Conservation (phyloP, 2,329 filamentous ascomycete genomes). For the Stagonosporopsis tanaceti region DNA sequence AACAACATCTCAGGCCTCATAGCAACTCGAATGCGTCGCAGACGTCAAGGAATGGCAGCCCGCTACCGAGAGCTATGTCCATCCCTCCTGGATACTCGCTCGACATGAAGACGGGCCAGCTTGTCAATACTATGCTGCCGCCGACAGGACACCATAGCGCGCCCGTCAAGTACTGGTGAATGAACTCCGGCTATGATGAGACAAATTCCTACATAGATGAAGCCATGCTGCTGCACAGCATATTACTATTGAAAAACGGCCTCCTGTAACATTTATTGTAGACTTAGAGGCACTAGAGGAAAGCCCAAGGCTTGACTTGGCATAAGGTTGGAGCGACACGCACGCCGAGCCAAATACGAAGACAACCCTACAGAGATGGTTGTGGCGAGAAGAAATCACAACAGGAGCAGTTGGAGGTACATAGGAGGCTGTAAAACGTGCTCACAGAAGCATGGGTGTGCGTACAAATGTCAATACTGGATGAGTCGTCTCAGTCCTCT, state of each 20-base stretch:
- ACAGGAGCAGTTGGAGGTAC: no score
- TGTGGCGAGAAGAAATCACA: no score
- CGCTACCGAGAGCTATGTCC: slow-evolving; percentile 11
- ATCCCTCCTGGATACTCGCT: slow-evolving; percentile 19
- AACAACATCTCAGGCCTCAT: slow-evolving; percentile 10
- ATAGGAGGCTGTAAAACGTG: no score
- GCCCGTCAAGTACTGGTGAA: slow-evolving; percentile 21
- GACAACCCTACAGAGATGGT: no score
- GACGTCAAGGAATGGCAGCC: slow-evolving; percentile 9
- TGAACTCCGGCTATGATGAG: not conserved
- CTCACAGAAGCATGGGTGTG: not conserved
- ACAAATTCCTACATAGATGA: not conserved
- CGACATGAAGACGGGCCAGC: slow-evolving; percentile 19
- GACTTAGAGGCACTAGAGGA: not conserved
- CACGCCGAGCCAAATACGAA: no score
- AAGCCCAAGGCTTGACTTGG: no score
- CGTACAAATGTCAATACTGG: not conserved
- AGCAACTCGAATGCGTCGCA: slow-evolving; percentile 15
- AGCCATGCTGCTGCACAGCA: not conserved
- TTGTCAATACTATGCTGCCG: slow-evolving; percentile 20
- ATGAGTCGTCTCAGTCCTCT: not conserved
- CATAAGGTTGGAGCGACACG: no score
- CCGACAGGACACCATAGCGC: slow-evolving; percentile 20
- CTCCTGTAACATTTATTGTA: not conserved
- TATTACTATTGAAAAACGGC: not conserved